A percentile compares a stretch with the other conserved stretches of the same genome.
Evolutionary conservation across 192 early-diverging fungal genomes (phyloP).

Genomic region (Jimgerdemannia lactiflua): DNA sequence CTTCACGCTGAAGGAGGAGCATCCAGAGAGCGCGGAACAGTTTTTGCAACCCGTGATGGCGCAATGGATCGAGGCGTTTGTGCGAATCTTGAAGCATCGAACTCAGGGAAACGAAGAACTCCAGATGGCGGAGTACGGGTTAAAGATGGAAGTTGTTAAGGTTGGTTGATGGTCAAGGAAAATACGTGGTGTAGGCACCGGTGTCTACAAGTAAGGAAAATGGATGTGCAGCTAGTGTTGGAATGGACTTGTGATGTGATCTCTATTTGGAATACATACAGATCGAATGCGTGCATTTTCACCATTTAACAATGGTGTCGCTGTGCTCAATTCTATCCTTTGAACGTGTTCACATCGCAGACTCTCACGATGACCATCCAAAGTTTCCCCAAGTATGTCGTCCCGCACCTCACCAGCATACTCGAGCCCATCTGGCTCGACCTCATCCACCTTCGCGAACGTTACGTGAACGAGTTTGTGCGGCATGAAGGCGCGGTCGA

Average conservation of each 20-base stretch:
- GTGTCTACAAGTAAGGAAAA: no score
- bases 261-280: no score
- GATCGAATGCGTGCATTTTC: no score
- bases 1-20: slow-evolving; percentile 73
- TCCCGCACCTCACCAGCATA: slow-evolving; percentile 41
- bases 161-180: slow-evolving; percentile 20
- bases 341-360: slow-evolving; percentile 20
- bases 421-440: slow-evolving; percentile 73
- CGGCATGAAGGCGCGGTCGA: slow-evolving; percentile 26
- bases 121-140: slow-evolving; percentile 49
- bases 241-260: no score
- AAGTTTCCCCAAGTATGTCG: slow-evolving; percentile 62
- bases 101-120: slow-evolving; percentile 37
- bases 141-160: slow-evolving; percentile 74
- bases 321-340: no score
- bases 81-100: slow-evolving; percentile 52
- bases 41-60: slow-evolving; percentile 76
- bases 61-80: slow-evolving; percentile 75
- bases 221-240: no score
- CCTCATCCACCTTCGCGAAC: slow-evolving; percentile 50
- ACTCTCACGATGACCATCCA: slow-evolving; percentile 57
- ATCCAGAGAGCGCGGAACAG: slow-evolving; percentile 63
- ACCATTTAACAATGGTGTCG: no score
- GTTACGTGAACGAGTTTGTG: slow-evolving; percentile 51
- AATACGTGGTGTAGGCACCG: no score